Evolutionary conservation across 345 rosid species (phyloP), one percentile per base, ranked within the genome.

Genomic region (Corchorus olitorius): DNA sequence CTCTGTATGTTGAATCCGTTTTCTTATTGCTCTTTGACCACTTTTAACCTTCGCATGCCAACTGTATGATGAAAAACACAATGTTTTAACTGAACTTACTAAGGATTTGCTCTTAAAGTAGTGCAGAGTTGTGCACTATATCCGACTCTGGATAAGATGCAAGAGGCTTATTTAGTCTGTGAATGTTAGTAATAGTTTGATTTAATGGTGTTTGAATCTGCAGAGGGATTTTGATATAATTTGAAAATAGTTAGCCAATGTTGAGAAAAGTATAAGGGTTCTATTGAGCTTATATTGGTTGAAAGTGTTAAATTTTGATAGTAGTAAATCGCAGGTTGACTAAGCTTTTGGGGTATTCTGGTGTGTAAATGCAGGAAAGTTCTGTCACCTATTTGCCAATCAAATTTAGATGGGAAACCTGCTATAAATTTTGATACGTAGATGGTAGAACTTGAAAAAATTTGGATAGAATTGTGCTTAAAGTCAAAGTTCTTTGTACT

Each of bases 1-100:
- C 96, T 85, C 86, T 95, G 99, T 95, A 88, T 85, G 89, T 80
- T 52, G 27, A 58, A 39, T 22, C 55, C 70, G 8, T 70, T 70
- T 70, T 69, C 73, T 49, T 33, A 14, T 27, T 19, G 54, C 52
- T 48, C 41, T 48, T 48, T 50, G 22, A 27, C 8, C 8, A 14
- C 9, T 52, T 33, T 52, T 70, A 52, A 52, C 33, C 27, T 52
- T 70, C 27, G 19, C 37, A 12, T 14, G 17, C 71, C 19, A 19
- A 19, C 15, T n/a, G 1, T 52, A 52, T 52, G 16, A 17, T 12
- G 14, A 14, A 50, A 14, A 17, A 50, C 27, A 27, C 27, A 27
- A 27, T 1, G 27, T 27, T 27, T 27, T 27, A 27, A 27, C 72
- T 68, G 33, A 48, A 48, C 41, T 65, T 65, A 43, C 52, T 17